Percentiles rank a stretch among this genome's conserved stretches.
phyloP scores from a whole-genome alignment of 2,329 filamentous ascomycete genomes.

The Cadophora sp. region DNA sequence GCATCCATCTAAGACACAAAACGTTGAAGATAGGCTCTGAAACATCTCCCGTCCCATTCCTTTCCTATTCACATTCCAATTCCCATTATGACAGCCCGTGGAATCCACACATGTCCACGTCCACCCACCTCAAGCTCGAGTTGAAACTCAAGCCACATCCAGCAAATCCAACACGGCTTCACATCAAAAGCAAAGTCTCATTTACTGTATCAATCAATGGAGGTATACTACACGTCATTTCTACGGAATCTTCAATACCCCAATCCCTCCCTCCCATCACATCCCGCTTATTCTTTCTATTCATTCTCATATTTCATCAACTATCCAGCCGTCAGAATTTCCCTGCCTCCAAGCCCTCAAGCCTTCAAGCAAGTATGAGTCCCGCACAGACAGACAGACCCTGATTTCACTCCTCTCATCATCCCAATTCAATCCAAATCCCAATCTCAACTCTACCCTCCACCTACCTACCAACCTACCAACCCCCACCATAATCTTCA shows the following conservation, averaged over 20 bases:
- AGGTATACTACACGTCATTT: not conserved
- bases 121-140: not conserved
- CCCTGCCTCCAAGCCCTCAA: not conserved
- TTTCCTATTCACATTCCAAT: not conserved
- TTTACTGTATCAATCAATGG: not conserved
- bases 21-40: constrained; percentile 2
- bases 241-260: not conserved
- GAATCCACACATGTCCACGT: not conserved
- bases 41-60: not conserved
- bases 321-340: not conserved
- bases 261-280: not conserved
- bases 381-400: not conserved
- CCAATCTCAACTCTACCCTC: not conserved
- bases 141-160: not conserved
- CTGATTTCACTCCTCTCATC: not conserved
- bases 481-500: not conserved
- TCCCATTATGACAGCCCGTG: not conserved
- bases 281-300: not conserved
- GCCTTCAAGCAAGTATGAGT: not conserved
- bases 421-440: not conserved
- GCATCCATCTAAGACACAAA: not conserved
- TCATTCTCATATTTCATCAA: too few species aligned
- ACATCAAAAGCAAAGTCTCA: not conserved
- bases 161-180: not conserved
- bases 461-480: too few species aligned